Evolutionary conservation across 1,139 yeast species (phyloP).

Genomic region (Suhomyces coccinellae): DNA sequence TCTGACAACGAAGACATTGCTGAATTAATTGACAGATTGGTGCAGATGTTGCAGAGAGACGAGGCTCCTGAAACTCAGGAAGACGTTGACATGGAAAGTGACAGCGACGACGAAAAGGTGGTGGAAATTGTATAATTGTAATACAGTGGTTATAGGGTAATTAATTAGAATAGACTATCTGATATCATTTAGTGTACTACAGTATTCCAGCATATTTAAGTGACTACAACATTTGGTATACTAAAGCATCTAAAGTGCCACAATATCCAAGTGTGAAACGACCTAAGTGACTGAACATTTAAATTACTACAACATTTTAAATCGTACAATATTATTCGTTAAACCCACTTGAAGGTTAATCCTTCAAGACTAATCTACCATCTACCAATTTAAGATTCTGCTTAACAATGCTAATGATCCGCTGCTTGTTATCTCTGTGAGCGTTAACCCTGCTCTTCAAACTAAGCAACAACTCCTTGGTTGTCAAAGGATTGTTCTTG

Average conservation of each 20-base stretch:
- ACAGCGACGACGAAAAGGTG: constrained; percentile 41
- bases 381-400: constrained; percentile 67
- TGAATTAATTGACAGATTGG: constrained; percentile 73
- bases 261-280: no score
- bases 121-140: constrained; percentile 50
- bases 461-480: constrained; percentile 62
- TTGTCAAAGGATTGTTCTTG: constrained; percentile 60
- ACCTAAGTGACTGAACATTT: no score
- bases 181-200: no score
- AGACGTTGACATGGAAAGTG: constrained; percentile 31
- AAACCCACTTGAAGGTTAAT: constrained; percentile 14
- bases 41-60: constrained; percentile 89
- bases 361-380: constrained; percentile 64
- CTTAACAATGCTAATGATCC: constrained; percentile 67
- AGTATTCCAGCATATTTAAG: no score
- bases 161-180: not conserved
- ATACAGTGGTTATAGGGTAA: constrained; percentile 1
- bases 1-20: constrained; percentile 59
- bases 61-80: constrained; percentile 51
- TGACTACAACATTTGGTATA: not conserved
- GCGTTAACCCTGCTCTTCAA: constrained; percentile 64
- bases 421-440: constrained; percentile 67
- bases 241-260: no score
- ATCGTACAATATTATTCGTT: not conserved
- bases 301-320: not conserved